A percentile compares a stretch with the other conserved stretches of the same genome.
Evolutionary conservation across 129 eudicot genomes (phyloP).

Genomic region (Solidago caesia): DNA sequence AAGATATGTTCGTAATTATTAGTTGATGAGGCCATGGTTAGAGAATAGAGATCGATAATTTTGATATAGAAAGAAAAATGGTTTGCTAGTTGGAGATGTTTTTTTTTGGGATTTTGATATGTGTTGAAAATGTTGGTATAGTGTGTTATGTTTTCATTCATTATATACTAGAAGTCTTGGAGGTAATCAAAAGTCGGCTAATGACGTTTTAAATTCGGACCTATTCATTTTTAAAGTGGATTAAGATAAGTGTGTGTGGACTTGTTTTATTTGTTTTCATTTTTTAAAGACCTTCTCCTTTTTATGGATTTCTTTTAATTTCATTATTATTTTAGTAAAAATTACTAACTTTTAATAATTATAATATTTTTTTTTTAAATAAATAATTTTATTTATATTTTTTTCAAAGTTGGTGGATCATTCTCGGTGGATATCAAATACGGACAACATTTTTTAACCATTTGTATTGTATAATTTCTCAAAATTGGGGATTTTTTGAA

Average conservation of each 20-base stretch:
- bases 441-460: no score
- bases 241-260: not conserved
- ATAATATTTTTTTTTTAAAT: no score
- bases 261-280: no score
- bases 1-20: constrained; percentile 24
- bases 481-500: no score
- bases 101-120: not conserved
- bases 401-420: no score
- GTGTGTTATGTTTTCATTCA: not conserved
- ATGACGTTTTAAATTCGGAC: constrained; percentile 24
- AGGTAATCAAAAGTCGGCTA: constrained; percentile 18
- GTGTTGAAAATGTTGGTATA: not conserved
- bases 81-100: not conserved
- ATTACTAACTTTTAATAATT: no score
- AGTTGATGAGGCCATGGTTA: constrained; percentile 32
- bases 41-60: not conserved
- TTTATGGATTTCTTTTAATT: no score
- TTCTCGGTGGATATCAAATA: no score
- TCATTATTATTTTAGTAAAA: no score
- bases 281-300: no score
- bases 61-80: not conserved
- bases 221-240: not conserved
- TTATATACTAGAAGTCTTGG: constrained; percentile 12
- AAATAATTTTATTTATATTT: no score
- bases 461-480: no score